Base-by-base conservation (phyloP, 2,329 filamentous ascomycete genomes). In the Pseudocercospora ulei region DNA sequence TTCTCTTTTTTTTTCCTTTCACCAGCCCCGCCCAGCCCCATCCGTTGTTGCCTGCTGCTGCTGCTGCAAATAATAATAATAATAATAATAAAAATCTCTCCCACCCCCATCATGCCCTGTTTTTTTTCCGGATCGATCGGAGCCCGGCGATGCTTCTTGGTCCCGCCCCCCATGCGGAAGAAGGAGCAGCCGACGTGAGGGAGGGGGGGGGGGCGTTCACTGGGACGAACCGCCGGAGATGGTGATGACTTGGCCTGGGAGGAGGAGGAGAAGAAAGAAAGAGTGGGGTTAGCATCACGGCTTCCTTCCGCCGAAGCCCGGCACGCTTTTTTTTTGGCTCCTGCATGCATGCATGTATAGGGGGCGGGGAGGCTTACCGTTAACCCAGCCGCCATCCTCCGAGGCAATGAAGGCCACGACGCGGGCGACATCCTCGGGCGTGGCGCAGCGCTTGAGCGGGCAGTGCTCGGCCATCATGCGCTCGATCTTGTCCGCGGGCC, bases 401-500 rank as follows among this genome's bases (percentile, higher is more conserved):
- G 53, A 57, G 26, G 56, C 53, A 19, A 63, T 46, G 55, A 63
- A 63, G 18, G 57, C 61, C 4, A 63, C 61, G 9, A 62, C 59
- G 13, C 61, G 53, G 17, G 59, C 61, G 13, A 63, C 60, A 41
- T 63, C 61, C 48, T 70, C 65, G 1, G 68, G 68, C 7, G 61
- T 57, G 5, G 68, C 68, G 54, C 67, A 70, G 22, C 68, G 49
- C 33, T 65, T 65, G 11, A 71, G 50, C 11, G 68, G 68, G 52
- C 68, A 71, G 52, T 67, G 62, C 11, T 63, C 58, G 16, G 67
- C 66, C 67, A 71, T 70, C 28, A 68, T 48, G 3, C 46, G 52
- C 61, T 71, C 68, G 20, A 71, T 69, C 57, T 66, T 67, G 40
- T 67, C 65, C 1, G 64, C 65, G 0, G 66, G 59, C 62, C 62